Evolutionary conservation across 75 land plant genomes (phyloP).

Genomic region (Sequoiadendron giganteum): DNA sequence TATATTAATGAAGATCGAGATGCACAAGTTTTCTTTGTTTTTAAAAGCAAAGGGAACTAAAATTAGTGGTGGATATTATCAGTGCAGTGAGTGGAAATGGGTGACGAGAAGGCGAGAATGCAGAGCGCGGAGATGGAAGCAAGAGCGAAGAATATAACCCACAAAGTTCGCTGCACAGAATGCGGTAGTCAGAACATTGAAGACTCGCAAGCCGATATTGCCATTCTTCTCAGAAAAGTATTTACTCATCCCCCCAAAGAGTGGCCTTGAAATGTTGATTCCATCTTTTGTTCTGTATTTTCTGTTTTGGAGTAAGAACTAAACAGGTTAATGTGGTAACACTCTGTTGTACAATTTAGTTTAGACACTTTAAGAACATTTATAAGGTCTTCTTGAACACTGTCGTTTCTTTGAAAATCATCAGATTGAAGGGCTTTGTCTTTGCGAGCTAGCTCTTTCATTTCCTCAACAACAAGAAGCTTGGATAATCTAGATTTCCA

Average conservation of each 20-base stretch:
- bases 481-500: too few relatives aligned
- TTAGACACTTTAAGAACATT: too few relatives aligned
- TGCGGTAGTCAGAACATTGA: constrained; percentile 93
- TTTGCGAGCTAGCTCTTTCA: too few relatives aligned
- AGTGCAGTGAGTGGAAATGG: not conserved
- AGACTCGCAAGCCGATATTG: constrained; percentile 92
- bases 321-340: too few relatives aligned
- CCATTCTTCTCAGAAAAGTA: constrained; percentile 79
- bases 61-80: not conserved
- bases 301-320: too few relatives aligned
- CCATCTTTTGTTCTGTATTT: not conserved
- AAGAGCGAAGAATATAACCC: constrained; percentile 75
- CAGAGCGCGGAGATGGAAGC: constrained; percentile 36
- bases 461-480: too few relatives aligned
- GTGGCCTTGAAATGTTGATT: not conserved
- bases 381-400: too few relatives aligned
- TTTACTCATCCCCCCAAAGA: not conserved
- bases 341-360: too few relatives aligned
- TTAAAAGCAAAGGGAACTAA: not conserved
- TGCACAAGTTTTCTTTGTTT: not conserved
- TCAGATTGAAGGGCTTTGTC: too few relatives aligned
- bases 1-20: not conserved
- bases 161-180: constrained; percentile 81
- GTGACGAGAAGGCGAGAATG: not conserved
- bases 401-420: too few relatives aligned